Conservation (phyloP, 2,329 filamentous ascomycete genomes). For the Ceratocystis cacaofunesta region DNA sequence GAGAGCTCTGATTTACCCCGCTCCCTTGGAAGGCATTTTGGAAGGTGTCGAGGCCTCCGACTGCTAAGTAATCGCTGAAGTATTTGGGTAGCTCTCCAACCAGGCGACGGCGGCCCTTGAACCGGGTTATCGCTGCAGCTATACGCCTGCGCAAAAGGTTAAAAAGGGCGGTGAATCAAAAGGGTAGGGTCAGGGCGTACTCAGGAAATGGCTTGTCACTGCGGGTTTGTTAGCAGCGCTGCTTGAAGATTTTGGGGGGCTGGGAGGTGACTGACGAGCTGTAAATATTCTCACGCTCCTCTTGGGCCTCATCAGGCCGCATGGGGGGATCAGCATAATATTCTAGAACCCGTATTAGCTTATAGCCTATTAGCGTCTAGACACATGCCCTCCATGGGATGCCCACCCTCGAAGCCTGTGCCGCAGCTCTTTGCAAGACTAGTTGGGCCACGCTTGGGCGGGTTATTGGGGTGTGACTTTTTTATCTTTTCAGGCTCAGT, state of each 20-base stretch:
- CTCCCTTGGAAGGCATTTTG: constrained; percentile 45
- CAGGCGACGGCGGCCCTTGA: constrained; percentile 52
- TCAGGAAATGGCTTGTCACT: constrained; percentile 40
- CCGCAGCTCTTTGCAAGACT: constrained; percentile 27
- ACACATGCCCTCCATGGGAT: not conserved
- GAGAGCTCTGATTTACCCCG: constrained; percentile 29
- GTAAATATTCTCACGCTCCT: constrained; percentile 54
- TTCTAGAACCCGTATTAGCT: constrained; percentile 29
- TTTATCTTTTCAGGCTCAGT: not conserved
- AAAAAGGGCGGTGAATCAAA: not conserved
- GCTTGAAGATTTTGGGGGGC: constrained; percentile 12
- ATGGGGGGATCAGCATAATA: constrained; percentile 68
- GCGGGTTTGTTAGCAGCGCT: constrained; percentile 17
- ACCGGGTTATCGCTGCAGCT: not conserved
- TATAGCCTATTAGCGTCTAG: not conserved
- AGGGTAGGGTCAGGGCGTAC: constrained; percentile 26
- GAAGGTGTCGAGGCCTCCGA: constrained; percentile 60
- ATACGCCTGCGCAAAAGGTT: constrained; percentile 10
- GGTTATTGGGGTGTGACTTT: not conserved
- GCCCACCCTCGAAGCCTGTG: constrained; percentile 55
- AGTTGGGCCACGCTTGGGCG: constrained; percentile 9
- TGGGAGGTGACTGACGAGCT: constrained; percentile 32
- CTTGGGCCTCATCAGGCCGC: constrained; percentile 50
- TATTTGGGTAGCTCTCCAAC: constrained; percentile 44
- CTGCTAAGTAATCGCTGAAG: constrained; percentile 67